phyloP scores from a whole-genome alignment of 108 stramenopile genomes.

The Nitzschia sp. region DNA sequence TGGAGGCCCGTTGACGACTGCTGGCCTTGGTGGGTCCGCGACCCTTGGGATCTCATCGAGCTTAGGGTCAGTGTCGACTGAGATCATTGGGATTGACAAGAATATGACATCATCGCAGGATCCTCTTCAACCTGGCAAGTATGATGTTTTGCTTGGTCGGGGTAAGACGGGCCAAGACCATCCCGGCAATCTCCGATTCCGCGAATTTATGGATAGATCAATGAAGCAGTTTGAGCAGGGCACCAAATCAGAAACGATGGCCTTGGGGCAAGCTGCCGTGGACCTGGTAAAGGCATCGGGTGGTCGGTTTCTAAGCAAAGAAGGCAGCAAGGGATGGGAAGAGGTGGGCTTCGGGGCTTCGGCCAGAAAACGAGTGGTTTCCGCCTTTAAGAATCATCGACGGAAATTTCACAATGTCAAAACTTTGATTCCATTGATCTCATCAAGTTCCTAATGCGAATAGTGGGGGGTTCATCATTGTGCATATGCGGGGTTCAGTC shows the following conservation, averaged over 20 bases:
- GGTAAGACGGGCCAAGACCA: conserved; percentile 11
- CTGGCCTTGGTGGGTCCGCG: neutral
- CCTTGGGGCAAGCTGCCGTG: conserved; percentile 21
- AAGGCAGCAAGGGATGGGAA: neutral
- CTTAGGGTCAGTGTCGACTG: neutral
- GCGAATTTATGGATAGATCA: conserved; percentile 10
- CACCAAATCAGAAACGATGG: neutral
- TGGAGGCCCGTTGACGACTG: neutral
- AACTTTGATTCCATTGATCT: too few relatives aligned
- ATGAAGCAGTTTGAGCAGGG: neutral
- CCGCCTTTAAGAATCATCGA: conserved; percentile 7
- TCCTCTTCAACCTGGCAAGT: neutral
- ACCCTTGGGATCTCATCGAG: neutral
- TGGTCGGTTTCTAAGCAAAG: conserved; percentile 29
- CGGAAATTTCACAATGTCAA: too few relatives aligned
- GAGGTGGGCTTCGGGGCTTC: conserved; percentile 2
- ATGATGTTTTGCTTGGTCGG: conserved; percentile 9
- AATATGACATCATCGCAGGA: neutral
- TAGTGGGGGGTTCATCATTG: too few relatives aligned
- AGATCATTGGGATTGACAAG: neutral
- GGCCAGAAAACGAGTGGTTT: conserved; percentile 8
- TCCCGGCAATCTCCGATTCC: conserved; percentile 21
- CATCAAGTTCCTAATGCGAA: too few relatives aligned
- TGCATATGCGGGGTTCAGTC: too few relatives aligned
- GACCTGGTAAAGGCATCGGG: conserved; percentile 10